phyloP scores from a whole-genome alignment of 1,284 basidiomycete species.

The Pascua guehoae region DNA sequence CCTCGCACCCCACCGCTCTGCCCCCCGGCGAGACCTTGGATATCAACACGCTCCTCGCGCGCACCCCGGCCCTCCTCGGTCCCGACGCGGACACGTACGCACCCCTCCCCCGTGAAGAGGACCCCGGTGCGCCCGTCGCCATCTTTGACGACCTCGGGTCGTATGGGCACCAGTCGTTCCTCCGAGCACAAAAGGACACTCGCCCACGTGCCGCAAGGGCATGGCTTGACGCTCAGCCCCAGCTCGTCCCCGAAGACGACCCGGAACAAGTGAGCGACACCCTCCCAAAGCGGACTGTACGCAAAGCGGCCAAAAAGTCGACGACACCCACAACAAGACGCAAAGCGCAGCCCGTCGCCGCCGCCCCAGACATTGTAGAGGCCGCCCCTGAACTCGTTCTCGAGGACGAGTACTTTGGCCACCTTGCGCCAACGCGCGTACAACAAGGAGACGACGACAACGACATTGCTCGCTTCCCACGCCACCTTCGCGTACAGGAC shows the following conservation, averaged over 20 bases:
- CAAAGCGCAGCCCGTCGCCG: not conserved
- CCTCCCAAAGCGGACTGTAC: too few relatives aligned
- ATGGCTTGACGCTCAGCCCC: slow-evolving; percentile 28
- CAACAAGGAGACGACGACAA: too few relatives aligned
- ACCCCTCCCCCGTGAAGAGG: not conserved
- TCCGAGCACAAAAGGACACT: slow-evolving; percentile 31
- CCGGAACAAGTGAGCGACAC: not conserved
- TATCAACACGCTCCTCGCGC: slow-evolving; percentile 64
- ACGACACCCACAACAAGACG: not conserved
- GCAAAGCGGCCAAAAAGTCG: too few relatives aligned
- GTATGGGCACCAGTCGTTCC: slow-evolving; percentile 25
- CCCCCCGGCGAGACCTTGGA: slow-evolving; percentile 79
- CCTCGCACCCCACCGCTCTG: slow-evolving; percentile 79
- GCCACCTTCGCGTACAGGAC: not conserved
- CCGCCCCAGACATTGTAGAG: not conserved
- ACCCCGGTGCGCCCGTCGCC: slow-evolving; percentile 25
- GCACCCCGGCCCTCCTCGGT: slow-evolving; percentile 51
- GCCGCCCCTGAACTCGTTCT: too few relatives aligned
- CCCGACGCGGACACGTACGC: not conserved
- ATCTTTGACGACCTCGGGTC: slow-evolving; percentile 30
- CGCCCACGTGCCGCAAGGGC: slow-evolving; percentile 11
- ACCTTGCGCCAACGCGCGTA: too few relatives aligned
- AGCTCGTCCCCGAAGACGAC: slow-evolving; percentile 1
- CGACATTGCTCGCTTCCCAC: too few relatives aligned
- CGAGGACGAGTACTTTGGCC: too few relatives aligned